Conservation (phyloP, 140 eudicot genomes). For the Stevia rebaudiana region DNA sequence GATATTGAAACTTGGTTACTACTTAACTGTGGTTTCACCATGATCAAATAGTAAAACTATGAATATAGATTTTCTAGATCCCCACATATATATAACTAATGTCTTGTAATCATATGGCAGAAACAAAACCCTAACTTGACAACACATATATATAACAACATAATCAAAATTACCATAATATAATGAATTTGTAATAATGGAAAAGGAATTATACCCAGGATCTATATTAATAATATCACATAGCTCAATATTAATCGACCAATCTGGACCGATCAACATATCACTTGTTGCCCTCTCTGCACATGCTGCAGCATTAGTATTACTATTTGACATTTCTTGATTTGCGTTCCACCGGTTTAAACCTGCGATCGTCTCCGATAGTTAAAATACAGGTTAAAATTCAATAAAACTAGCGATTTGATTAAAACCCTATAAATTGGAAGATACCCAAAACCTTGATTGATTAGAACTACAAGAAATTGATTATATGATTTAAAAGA, state of each 20-base stretch:
- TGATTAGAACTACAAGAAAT: slow-evolving; percentile 8
- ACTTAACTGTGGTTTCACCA: neutral
- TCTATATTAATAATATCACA: slow-evolving; percentile 76
- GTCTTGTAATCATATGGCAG: slow-evolving; percentile 1
- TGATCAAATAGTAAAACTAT: neutral
- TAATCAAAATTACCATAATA: neutral
- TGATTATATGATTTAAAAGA: neutral
- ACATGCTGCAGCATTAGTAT: slow-evolving; percentile 61
- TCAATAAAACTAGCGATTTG: neutral
- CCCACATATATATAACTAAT: neutral
- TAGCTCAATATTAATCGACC: slow-evolving; percentile 90
- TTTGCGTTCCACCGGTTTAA: neutral
- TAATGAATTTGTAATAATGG: neutral
- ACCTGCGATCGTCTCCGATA: slow-evolving; percentile 15
- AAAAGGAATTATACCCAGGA: slow-evolving; percentile 53
- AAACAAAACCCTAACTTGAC: slow-evolving; percentile 7
- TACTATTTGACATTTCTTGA: slow-evolving; percentile 25
- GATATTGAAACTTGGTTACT: neutral
- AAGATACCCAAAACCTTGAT: slow-evolving; percentile 4
- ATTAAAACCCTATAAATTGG: slow-evolving; percentile 3
- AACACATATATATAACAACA: neutral
- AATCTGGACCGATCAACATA: slow-evolving; percentile 87
- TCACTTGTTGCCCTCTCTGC: slow-evolving; percentile 98
- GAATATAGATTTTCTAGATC: neutral
- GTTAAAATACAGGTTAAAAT: neutral